Conservation (phyloP, 805 yeast species). For the Candida maesae region DNA sequence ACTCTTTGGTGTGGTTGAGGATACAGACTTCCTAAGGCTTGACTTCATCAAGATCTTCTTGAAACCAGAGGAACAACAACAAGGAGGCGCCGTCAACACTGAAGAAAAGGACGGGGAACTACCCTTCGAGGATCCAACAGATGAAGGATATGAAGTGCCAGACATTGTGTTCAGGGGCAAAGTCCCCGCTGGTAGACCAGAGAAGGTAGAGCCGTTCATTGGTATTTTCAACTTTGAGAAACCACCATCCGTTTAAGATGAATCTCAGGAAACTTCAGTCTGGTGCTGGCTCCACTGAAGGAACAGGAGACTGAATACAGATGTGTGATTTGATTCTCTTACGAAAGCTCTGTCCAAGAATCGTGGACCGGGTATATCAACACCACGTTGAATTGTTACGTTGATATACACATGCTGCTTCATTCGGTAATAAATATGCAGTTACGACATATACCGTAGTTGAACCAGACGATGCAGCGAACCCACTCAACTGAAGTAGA, state of each 20-base stretch:
- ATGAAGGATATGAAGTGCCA: constrained; percentile 41
- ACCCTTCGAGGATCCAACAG: constrained; percentile 30
- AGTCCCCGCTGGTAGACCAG: constrained; percentile 52
- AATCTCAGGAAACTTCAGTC: too few relatives aligned
- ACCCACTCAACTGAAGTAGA: constrained; percentile 19
- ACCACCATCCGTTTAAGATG: constrained; percentile 9
- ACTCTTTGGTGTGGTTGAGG: constrained; percentile 45
- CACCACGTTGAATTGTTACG: too few relatives aligned
- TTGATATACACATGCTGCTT: too few relatives aligned
- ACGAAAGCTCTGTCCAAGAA: too few relatives aligned
- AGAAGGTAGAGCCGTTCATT: constrained; percentile 48
- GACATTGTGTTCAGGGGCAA: constrained; percentile 46
- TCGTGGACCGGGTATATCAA: too few relatives aligned
- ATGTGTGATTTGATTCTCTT: too few relatives aligned
- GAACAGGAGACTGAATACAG: too few relatives aligned
- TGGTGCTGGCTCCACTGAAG: too few relatives aligned
- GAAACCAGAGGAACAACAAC: constrained; percentile 17
- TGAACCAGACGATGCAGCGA: neutral
- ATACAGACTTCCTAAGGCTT: constrained; percentile 41
- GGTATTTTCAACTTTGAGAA: constrained; percentile 51
- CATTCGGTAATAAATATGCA: too few relatives aligned
- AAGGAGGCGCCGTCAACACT: constrained; percentile 2
- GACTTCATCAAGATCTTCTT: constrained; percentile 47
- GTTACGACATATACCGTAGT: too few relatives aligned
- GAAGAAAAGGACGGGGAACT: constrained; percentile 10